Evolutionary conservation across 148 eudicot genomes (phyloP), one percentile per base, ranked within the genome.

Genomic region (Arctostaphylos glauca): DNA sequence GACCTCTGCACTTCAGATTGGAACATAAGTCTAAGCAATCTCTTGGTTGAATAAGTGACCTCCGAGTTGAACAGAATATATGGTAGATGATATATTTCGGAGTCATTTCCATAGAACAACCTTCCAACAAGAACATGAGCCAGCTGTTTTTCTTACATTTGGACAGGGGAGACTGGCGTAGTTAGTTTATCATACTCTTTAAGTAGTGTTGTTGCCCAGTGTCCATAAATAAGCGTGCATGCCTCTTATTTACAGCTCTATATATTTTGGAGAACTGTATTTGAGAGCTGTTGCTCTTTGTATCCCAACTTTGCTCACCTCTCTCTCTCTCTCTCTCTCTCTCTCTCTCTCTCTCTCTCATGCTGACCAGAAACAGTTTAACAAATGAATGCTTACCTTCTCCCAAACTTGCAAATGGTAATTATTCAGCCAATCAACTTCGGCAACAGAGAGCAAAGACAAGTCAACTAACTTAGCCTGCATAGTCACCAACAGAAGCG

Each of bases 371-470:
- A 50, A 82, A 53, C 13, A 73, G 15, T n/a, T 54, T 46, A 1
- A 4, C 23, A 53, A 31, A 53, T 68, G 18, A 14, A 44, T 31
- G 15, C 84, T 86, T 84, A 94, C 99, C 98, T 93, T 93, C 82
- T 94, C 89, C 99, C 99, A 94, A 80, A 93, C 98, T 84, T 92
- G 92, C n/a, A 87, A 85, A 77, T 96, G 99, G 87, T 96, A 96
- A 55, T 90, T 90, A 85, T 96, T 90, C 73, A 96, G 90, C 99
- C 99, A 96, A 83, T 92, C 88, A 81, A 94, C 77, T 86, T 96
- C 98, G 3, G 87, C 80, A 77, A 83, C 81, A 54, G 98, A 92
- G 48, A 96, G 84, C 88, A 94, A 79, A 9, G 94, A 87, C 52
- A 93, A 84, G 71, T 94, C 96, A 52, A 94, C 86, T 91, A 96